Base-by-base conservation (phyloP, 225 moss, liverwort and hornwort species). In the Pseudoscleropodium purum region DNA sequence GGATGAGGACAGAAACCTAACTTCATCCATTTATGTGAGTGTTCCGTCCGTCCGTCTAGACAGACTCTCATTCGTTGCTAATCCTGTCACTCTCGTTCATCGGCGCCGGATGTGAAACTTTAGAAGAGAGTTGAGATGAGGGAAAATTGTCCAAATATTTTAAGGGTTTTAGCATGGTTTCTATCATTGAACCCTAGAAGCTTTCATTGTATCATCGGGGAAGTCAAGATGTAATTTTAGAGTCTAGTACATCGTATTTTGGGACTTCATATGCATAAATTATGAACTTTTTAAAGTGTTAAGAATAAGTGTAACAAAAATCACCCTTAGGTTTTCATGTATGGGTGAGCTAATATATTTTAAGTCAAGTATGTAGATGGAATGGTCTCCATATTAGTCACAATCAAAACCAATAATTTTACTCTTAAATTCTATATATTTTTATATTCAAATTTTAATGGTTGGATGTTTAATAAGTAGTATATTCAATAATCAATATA, bases 161-260 rank as follows among this genome's bases (percentile, higher is more conserved):
- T 73, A 39, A 70, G 13, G 6, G 2, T 70, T 10, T 43, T 29
- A 43, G 74, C 10, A 47, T 75, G 19, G 19, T 20, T 19, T 75
- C 33, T 12, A 33, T 49, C 33, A 75, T 49, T 49, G 5, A 33
- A 19, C 2, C 20, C 20, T 49, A 12, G 20, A 19, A 49, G 5
- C 1, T 49, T 33, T 75, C 33, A 33, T 75, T 19, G 33, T 7
- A 33, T 19, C 33, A 33, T 31, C 2, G 0, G 1, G 13, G 20
- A 18, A 49, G 18, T 33, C 7, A 20, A 33, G 20, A 33, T 10
- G 12, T 33, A 4, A 6, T 47, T 31, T 75, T 47, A 49, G 3
- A 47, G 4, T 49, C 12, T 75, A 1, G 3, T 0, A 49, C 0
- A 49, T 19, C 5, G 0, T 49, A 33, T 49, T 47, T 49, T 4